Percentiles rank a stretch among this genome's conserved stretches.
These are phyloP conservation scores for Penicillium canescens DNA, from an alignment of 495 filamentous ascomycete genomes.

Conservation along the genomic window DNA sequence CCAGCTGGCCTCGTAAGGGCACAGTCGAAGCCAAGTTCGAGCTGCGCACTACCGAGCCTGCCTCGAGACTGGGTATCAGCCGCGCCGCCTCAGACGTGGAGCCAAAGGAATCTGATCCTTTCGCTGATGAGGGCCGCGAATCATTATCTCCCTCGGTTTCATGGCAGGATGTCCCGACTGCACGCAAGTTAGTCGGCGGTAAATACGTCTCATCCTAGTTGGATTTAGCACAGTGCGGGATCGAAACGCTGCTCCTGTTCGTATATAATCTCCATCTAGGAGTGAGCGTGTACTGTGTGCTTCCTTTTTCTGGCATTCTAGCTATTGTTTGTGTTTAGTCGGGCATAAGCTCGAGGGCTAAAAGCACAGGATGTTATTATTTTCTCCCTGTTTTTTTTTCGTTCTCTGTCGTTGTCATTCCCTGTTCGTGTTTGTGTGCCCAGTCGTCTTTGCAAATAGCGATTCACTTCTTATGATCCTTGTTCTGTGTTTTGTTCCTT, in stretches of 20 bases:
- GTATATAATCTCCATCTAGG: conserved; percentile 11
- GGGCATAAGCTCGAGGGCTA: not conserved
- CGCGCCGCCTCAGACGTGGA: conserved; percentile 22
- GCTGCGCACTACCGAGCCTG: conserved; percentile 52
- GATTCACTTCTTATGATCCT: conserved; percentile 14
- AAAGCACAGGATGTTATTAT: conserved; percentile 7
- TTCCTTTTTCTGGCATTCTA: not conserved
- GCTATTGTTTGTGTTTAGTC: not conserved
- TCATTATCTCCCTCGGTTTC: conserved; percentile 39
- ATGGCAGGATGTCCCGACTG: conserved; percentile 74
- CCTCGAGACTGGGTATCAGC: conserved; percentile 64
- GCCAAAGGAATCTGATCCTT: conserved; percentile 58
- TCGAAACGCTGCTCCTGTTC: not conserved
- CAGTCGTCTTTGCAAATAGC: conserved; percentile 27
- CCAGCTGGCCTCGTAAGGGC: conserved; percentile 71
- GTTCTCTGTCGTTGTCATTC: conserved; percentile 13
- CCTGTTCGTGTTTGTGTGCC: conserved; percentile 10
- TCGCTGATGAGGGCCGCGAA: conserved; percentile 60
- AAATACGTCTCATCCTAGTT: conserved; percentile 59
- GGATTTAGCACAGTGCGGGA: not conserved
- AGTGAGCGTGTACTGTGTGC: not conserved
- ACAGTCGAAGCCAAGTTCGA: conserved; percentile 84
- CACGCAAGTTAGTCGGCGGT: conserved; percentile 74
- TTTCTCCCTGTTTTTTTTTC: conserved; percentile 14
- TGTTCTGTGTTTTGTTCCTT: conserved; percentile 11